These are phyloP conservation scores for Colletotrichum coccodes DNA, from an alignment of 2,329 filamentous ascomycete genomes.

Conservation along the genomic window DNA sequence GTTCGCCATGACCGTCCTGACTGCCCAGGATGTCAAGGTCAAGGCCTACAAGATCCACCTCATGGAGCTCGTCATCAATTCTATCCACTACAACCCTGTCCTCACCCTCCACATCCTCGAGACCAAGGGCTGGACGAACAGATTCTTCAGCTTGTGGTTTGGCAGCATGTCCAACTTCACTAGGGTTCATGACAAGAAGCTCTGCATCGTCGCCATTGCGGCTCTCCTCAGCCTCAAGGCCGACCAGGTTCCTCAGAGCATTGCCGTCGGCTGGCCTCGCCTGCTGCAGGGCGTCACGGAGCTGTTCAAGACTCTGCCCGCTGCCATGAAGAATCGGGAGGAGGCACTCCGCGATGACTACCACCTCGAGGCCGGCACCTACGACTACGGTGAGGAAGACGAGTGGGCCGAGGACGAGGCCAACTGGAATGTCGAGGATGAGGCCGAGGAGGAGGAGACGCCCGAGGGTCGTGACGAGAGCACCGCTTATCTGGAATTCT, in stretches of 20 bases:
- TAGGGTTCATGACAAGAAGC: slow-evolving; percentile 97
- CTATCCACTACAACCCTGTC: slow-evolving; percentile 95
- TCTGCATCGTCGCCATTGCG: slow-evolving; percentile 94
- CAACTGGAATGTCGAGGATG: slow-evolving; percentile 81
- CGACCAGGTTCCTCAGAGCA: slow-evolving; percentile 87
- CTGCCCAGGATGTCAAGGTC: slow-evolving; percentile 80
- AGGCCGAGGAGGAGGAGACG: slow-evolving; percentile 72
- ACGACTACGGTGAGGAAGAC: slow-evolving; percentile 77
- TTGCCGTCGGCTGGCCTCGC: slow-evolving; percentile 94
- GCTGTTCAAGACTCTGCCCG: slow-evolving; percentile 90
- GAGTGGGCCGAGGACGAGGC: slow-evolving; percentile 86
- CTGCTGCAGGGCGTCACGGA: slow-evolving; percentile 88
- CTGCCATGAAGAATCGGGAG: slow-evolving; percentile 90
- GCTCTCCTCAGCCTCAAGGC: slow-evolving; percentile 82
- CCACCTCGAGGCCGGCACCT: slow-evolving; percentile 69
- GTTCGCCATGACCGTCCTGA: slow-evolving; percentile 87
- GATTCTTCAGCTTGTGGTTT: slow-evolving; percentile 99
- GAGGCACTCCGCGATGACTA: slow-evolving; percentile 92
- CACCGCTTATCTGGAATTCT: slow-evolving; percentile 92
- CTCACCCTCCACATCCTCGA: slow-evolving; percentile 90
- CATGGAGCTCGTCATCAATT: slow-evolving; percentile 99
- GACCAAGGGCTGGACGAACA: slow-evolving; percentile 93
- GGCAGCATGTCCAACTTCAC: slow-evolving; percentile 93
- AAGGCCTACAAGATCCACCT: slow-evolving; percentile 96
- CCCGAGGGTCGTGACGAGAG: slow-evolving; percentile 87